These are phyloP conservation scores for Aulographum hederae DNA, from an alignment of 2,329 filamentous ascomycete species.

Conservation along the genomic window DNA sequence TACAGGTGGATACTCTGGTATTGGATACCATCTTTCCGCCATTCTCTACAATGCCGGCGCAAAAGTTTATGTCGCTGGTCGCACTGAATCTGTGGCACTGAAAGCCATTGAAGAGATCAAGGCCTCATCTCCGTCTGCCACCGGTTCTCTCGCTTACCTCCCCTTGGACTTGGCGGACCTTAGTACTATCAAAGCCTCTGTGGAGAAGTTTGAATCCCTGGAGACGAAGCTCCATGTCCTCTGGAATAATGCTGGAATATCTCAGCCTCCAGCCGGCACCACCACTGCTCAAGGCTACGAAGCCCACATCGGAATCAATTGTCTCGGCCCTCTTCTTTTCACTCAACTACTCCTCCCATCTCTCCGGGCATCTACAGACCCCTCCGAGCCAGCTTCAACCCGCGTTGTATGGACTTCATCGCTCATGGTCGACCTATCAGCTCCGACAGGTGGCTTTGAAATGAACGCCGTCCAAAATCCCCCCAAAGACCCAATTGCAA, in stretches of 20 bases:
- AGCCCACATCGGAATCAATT: no score
- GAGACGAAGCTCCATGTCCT: no score
- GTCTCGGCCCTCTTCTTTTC: no score
- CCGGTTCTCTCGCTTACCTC: conserved; percentile 10
- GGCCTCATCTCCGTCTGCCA: conserved; percentile 15
- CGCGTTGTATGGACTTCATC: conserved; percentile 18
- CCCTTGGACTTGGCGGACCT: conserved; percentile 24
- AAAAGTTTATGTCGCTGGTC: conserved; percentile 35
- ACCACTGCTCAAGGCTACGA: no score
- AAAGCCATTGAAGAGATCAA: conserved; percentile 28
- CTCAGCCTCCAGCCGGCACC: no score
- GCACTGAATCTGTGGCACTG: conserved; percentile 25
- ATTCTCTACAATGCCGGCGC: conserved; percentile 36
- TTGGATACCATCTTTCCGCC: conserved; percentile 33
- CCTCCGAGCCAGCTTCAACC: no score
- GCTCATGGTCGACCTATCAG: conserved; percentile 6
- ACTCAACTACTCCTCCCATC: conserved; percentile 20
- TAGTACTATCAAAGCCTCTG: conserved; percentile 19
- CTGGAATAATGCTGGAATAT: no score
- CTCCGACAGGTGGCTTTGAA: conserved; percentile 7
- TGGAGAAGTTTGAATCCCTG: conserved; percentile 16
- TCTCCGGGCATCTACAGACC: no score
- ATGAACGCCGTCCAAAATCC: conserved; percentile 6
- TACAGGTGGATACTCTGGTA: conserved; percentile 28
- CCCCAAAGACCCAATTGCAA: conserved; percentile 6